Conservation (phyloP, 306 rosid species). For the Citrullus amarus region DNA sequence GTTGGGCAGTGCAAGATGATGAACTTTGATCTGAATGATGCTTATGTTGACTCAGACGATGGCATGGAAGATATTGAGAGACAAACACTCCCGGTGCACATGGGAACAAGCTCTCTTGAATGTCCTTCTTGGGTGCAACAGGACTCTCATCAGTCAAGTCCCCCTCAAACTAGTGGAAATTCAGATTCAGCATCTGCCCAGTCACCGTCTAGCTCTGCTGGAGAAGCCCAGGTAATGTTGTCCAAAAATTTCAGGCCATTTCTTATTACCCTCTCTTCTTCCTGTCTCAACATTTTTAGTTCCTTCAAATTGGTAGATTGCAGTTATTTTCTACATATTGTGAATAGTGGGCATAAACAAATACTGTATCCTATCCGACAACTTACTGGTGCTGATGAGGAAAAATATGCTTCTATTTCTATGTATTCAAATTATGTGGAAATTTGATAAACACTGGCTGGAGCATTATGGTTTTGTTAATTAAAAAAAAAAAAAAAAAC, state of each 20-base stretch:
- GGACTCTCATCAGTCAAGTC: conserved; percentile 82
- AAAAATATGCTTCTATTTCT: not conserved
- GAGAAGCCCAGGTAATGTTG: conserved; percentile 73
- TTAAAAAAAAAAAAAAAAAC: not conserved
- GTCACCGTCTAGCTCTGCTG: conserved; percentile 86
- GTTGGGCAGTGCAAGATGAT: conserved; percentile 49
- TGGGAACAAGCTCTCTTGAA: conserved; percentile 51
- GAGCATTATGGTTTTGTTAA: not conserved
- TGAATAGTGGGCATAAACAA: not conserved
- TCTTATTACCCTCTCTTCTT: not conserved
- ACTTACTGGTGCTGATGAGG: not conserved
- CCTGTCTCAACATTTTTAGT: not conserved
- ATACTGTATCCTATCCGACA: not conserved
- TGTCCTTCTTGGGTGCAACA: conserved; percentile 54
- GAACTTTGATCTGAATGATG: conserved; percentile 70
- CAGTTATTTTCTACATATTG: not conserved
- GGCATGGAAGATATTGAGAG: conserved; percentile 53
- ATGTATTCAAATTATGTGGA: not conserved
- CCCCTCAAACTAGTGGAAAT: conserved; percentile 86
- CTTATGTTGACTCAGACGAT: conserved; percentile 74
- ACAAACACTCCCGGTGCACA: conserved; percentile 40
- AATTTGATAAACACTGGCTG: not conserved
- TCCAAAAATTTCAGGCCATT: not conserved
- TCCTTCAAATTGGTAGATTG: not conserved
- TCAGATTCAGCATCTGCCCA: conserved; percentile 90